Percentiles rank a stretch among this genome's conserved stretches.
phyloP scores from a whole-genome alignment of 805 yeast genomes.

The Debaryomyces castellii region DNA sequence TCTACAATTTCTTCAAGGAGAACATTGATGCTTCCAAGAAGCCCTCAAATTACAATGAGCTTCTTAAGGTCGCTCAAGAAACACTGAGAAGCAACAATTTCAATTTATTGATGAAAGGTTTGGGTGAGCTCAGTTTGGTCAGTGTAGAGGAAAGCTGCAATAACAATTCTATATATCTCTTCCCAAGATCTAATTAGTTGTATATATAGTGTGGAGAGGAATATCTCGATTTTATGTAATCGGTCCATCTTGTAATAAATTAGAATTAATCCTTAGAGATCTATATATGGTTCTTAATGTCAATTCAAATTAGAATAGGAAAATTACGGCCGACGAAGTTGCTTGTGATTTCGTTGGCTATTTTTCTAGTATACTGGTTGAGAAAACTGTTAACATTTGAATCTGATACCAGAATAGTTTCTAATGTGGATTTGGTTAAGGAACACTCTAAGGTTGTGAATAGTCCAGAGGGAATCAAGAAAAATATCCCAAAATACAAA shows the following conservation, averaged over 20 bases:
- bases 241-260: background rate
- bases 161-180: constrained; percentile 17
- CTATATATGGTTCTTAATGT: background rate
- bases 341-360: background rate
- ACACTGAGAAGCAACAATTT: constrained; percentile 5
- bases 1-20: constrained; percentile 13
- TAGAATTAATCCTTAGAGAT: background rate
- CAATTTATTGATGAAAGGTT: constrained; percentile 13
- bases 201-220: background rate
- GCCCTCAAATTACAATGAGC: constrained; percentile 13
- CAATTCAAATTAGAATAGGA: constrained; percentile 5
- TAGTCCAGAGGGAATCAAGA: background rate
- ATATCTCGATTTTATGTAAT: background rate
- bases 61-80: constrained; percentile 13
- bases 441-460: constrained; percentile 2
- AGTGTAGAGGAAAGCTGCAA: constrained; percentile 16
- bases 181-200: constrained; percentile 3
- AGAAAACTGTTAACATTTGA: background rate
- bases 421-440: constrained; percentile 1
- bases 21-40: background rate
- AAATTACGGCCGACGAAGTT: constrained; percentile 7
- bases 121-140: constrained; percentile 21
- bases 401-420: background rate
- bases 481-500: background rate
- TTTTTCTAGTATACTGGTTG: background rate